Percentiles rank a stretch among this genome's conserved stretches.
phyloP scores from a whole-genome alignment of 192 early-diverging fungal genomes.

The Pilobolus umbonatus region DNA sequence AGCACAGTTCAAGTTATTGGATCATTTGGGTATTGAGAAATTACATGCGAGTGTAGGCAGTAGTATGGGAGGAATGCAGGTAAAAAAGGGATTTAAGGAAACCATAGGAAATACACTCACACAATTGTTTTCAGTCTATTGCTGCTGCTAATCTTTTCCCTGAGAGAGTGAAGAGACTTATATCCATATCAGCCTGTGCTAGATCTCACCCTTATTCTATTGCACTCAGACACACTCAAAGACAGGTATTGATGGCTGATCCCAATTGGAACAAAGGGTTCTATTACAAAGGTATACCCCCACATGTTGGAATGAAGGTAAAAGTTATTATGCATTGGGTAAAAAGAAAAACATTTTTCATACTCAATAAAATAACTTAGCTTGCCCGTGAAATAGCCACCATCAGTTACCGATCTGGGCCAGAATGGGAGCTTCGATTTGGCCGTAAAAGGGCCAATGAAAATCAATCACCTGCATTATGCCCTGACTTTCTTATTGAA shows the following conservation, averaged over 20 bases:
- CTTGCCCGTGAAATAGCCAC: slow-evolving; percentile 91
- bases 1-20: slow-evolving; percentile 85
- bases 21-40: slow-evolving; percentile 69
- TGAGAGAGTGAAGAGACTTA: slow-evolving; percentile 72
- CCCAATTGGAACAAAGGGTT: slow-evolving; percentile 93
- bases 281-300: slow-evolving; percentile 84
- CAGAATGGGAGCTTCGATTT: slow-evolving; percentile 97
- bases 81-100: slow-evolving; percentile 12
- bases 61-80: slow-evolving; percentile 96
- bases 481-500: slow-evolving; percentile 93
- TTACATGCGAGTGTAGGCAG: slow-evolving; percentile 88
- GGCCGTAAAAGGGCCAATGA: slow-evolving; percentile 77
- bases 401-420: slow-evolving; percentile 91
- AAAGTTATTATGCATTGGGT: background rate
- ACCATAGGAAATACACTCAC: background rate
- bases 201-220: slow-evolving; percentile 96
- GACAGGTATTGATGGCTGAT: slow-evolving; percentile 92
- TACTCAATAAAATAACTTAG: slow-evolving; percentile 16
- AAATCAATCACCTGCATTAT: slow-evolving; percentile 70
- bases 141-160: slow-evolving; percentile 79
- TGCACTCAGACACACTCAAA: slow-evolving; percentile 86
- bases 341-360: background rate
- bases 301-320: slow-evolving; percentile 92
- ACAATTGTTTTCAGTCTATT: slow-evolving; percentile 48
- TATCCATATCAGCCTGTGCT: slow-evolving; percentile 88